These are phyloP conservation scores for Phytophthora meadii DNA, from an alignment of 352 stramenopile genomes.

Conservation along the genomic window DNA sequence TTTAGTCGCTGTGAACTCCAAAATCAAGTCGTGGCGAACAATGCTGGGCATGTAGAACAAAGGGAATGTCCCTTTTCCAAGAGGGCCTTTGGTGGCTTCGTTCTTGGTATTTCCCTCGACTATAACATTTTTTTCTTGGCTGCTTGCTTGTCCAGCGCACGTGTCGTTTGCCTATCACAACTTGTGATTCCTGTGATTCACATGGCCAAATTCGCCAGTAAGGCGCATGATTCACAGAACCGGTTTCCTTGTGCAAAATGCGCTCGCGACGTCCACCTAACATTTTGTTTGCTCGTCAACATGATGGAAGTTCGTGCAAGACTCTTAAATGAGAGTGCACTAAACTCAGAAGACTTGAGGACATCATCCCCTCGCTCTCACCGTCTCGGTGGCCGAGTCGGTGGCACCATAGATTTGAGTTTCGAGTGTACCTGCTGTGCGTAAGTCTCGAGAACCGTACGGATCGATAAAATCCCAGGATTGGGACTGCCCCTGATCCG, in stretches of 20 bases:
- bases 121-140: not conserved
- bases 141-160: not conserved
- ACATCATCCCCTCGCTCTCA: too few species aligned
- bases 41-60: too few species aligned
- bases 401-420: not conserved
- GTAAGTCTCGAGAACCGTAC: constrained; percentile 8
- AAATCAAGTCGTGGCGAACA: too few species aligned
- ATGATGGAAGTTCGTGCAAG: too few species aligned
- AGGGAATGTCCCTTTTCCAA: too few species aligned
- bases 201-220: constrained; percentile 1
- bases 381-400: not conserved
- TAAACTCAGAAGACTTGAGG: too few species aligned
- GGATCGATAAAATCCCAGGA: constrained; percentile 10
- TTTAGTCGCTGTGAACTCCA: too few species aligned
- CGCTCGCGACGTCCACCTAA: not conserved
- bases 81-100: too few species aligned
- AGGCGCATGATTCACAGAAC: not conserved
- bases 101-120: not conserved
- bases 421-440: constrained; percentile 6
- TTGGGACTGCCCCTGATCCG: constrained; percentile 16
- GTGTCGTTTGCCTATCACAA: too few species aligned
- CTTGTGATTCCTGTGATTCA: not conserved
- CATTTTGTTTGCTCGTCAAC: too few species aligned
- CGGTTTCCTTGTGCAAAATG: not conserved
- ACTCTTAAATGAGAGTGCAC: too few species aligned